phyloP scores from a whole-genome alignment of 441 rosid genomes.

The Viola pubescens region DNA sequence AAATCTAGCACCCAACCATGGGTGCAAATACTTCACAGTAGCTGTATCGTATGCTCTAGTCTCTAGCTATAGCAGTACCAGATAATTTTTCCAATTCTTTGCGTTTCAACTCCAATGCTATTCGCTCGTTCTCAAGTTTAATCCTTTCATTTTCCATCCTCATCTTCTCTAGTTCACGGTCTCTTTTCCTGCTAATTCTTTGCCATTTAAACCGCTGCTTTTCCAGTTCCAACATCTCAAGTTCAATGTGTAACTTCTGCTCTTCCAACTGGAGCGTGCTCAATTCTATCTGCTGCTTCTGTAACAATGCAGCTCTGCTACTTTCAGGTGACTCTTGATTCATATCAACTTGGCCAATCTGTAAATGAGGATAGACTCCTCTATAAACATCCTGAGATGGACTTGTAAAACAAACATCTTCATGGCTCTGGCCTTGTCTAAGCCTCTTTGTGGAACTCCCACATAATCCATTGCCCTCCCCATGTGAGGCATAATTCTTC shows the following conservation, averaged over 20 bases:
- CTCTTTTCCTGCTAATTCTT: slow-evolving; percentile 74
- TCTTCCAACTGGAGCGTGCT: slow-evolving; percentile 64
- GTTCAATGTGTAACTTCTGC: slow-evolving; percentile 65
- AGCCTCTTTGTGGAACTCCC: slow-evolving; percentile 49
- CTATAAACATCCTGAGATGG: slow-evolving; percentile 40
- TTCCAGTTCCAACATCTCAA: slow-evolving; percentile 69
- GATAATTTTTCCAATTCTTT: slow-evolving; percentile 39
- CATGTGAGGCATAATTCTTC: slow-evolving; percentile 41
- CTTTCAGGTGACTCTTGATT: slow-evolving; percentile 42
- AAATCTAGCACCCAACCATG: too few species aligned
- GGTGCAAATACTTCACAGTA: too few species aligned
- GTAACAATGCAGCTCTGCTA: slow-evolving; percentile 36
- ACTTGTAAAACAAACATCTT: slow-evolving; percentile 38
- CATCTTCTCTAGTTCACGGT: slow-evolving; percentile 59
- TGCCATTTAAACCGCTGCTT: slow-evolving; percentile 77
- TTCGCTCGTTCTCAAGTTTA: slow-evolving; percentile 77
- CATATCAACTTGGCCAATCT: slow-evolving; percentile 38
- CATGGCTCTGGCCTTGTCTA: slow-evolving; percentile 46
- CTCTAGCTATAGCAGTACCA: not conserved
- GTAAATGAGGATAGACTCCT: slow-evolving; percentile 30
- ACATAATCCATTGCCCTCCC: slow-evolving; percentile 30
- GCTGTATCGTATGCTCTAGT: too few species aligned
- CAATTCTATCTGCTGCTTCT: slow-evolving; percentile 68
- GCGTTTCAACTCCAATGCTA: slow-evolving; percentile 62
- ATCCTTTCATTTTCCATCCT: slow-evolving; percentile 79